Evolutionary conservation across 441 rosid genomes (phyloP).

Genomic region (Flueggea neowawraea): DNA sequence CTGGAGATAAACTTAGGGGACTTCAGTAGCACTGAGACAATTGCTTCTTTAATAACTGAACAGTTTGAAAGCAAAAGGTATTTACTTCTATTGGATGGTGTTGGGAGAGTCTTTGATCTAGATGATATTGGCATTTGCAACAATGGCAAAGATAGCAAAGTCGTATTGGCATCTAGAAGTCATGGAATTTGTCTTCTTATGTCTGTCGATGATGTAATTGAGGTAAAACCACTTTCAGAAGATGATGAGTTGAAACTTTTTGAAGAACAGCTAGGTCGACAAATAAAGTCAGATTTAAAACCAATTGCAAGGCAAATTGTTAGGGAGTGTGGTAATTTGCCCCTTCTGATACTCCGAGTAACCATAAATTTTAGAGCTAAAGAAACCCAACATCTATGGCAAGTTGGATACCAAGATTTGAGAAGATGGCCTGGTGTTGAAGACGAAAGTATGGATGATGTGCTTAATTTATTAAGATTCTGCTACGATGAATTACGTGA

Average conservation of each 20-base stretch:
- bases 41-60: slow-evolving; percentile 17
- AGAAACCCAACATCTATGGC: slow-evolving; percentile 19
- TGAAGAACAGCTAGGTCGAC: slow-evolving; percentile 4
- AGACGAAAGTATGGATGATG: slow-evolving; percentile 6
- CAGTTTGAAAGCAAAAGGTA: slow-evolving; percentile 20
- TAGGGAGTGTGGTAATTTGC: slow-evolving; percentile 33
- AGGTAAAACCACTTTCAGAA: neutral
- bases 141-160: slow-evolving; percentile 16
- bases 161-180: slow-evolving; percentile 17
- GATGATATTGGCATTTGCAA: slow-evolving; percentile 17
- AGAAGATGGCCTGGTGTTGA: neutral
- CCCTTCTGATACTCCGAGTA: slow-evolving; percentile 27
- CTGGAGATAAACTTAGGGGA: slow-evolving; percentile 17
- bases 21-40: neutral
- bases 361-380: slow-evolving; percentile 27
- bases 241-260: slow-evolving; percentile 21
- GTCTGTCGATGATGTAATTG: slow-evolving; percentile 5
- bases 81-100: slow-evolving; percentile 35
- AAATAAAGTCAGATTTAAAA: slow-evolving; percentile 7
- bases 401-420: slow-evolving; percentile 13
- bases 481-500: slow-evolving; percentile 29
- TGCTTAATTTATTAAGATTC: slow-evolving; percentile 26
- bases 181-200: neutral
- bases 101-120: slow-evolving; percentile 17
- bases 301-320: slow-evolving; percentile 13